A percentile compares a stretch with the other conserved stretches of the same genome.
Conservation (phyloP, 352 stramenopile species). For the Pythium rishiriense region DNA sequence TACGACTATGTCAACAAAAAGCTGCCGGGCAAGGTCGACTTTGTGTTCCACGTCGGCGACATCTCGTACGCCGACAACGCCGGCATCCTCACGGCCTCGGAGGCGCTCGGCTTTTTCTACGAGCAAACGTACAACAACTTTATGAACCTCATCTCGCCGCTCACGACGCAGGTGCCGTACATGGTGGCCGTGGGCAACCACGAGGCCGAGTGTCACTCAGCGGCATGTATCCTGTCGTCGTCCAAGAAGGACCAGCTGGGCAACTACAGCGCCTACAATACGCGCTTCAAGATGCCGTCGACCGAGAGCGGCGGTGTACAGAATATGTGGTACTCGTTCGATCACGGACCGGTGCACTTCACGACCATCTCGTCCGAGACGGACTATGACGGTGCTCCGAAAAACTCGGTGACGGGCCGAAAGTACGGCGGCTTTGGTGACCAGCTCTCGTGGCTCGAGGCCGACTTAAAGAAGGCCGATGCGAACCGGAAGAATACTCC, state of each 20-base stretch:
- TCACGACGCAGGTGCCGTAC: slow-evolving; percentile 70
- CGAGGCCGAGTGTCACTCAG: slow-evolving; percentile 86
- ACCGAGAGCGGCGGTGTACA: slow-evolving; percentile 47
- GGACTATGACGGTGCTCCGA: slow-evolving; percentile 36
- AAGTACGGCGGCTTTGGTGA: slow-evolving; percentile 34
- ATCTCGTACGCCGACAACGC: slow-evolving; percentile 56
- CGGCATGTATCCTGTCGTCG: slow-evolving; percentile 47
- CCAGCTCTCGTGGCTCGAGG: slow-evolving; percentile 54
- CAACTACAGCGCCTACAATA: slow-evolving; percentile 87
- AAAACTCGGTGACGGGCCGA: slow-evolving; percentile 27
- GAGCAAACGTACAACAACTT: slow-evolving; percentile 87
- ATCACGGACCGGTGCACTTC: slow-evolving; percentile 82
- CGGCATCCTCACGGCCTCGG: slow-evolving; percentile 19
- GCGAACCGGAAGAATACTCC: slow-evolving; percentile 44
- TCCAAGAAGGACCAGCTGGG: slow-evolving; percentile 54
- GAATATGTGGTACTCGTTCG: slow-evolving; percentile 91
- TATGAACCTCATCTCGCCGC: slow-evolving; percentile 63
- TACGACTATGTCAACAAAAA: slow-evolving; percentile 44
- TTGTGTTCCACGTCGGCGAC: slow-evolving; percentile 77
- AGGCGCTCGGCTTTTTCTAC: slow-evolving; percentile 74
- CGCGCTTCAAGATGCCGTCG: slow-evolving; percentile 85
- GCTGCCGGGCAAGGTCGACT: slow-evolving; percentile 36
- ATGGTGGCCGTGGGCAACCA: slow-evolving; percentile 88
- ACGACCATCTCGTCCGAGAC: slow-evolving; percentile 85
- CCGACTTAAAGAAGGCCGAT: slow-evolving; percentile 49